Base-by-base conservation (phyloP, 257 asterid genomes). In the Ilex aquifolium region DNA sequence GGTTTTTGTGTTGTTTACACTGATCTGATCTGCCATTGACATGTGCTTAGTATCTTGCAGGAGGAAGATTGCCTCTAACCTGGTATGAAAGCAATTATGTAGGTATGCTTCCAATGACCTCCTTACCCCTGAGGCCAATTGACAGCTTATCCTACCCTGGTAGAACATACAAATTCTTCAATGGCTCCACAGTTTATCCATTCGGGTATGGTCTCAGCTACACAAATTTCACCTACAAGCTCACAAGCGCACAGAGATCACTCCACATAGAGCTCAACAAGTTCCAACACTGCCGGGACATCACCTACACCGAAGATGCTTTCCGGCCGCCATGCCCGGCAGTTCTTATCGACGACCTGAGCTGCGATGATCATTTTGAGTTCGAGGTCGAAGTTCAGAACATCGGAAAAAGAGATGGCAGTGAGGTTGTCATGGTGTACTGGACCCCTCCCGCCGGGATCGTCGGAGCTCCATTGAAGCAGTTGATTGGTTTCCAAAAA, bases 191-290 rank as follows among this genome's bases (percentile, higher is more conserved):
- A 0, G 76, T 83, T 0, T 83, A 71, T 36, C 76, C 76, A 2
- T 83, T 83, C 9, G 85, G 90, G 2, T 55, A 71, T 15, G 90
- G 90, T 0, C 69, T 83, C 5, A 78, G 85, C 65, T 83, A 83
- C 69, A 75, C 87, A 1, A 76, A 48, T 4, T 76, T 70, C 62
- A 44, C 58, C 5, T 69, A 74, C 75, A 32, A 15, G 1, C 32
- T 72, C 3, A 14, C 15, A 0, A 32, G 70, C 0, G 10, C 79
- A 10, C 27, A 56, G 0, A 32, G 29, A 31, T 1, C 56, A 0
- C 0, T 76, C 10, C 12, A 58, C 30, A 46, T 79, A 1, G 11
- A 50, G 0, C 29, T 79, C 70, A 68, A 58, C 68, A 56, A 74
- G 30, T 59, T 66, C 39, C 77, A 62, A 0, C 76, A 76, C 17